Evolutionary conservation across 345 rosid genomes (phyloP).

Genomic region (Aethionema arabicum): DNA sequence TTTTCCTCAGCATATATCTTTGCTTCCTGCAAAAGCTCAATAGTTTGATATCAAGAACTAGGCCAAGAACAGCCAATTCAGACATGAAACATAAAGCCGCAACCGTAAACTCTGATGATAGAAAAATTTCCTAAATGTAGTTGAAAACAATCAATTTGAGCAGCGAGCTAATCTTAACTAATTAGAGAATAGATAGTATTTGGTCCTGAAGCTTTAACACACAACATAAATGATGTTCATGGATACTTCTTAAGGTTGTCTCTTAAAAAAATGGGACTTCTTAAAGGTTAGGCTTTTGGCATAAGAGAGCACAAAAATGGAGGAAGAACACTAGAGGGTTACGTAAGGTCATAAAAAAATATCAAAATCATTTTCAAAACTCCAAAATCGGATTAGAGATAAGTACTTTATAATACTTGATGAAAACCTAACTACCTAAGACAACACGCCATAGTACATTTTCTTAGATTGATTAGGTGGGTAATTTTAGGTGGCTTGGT

Average conservation of each 20-base stretch:
- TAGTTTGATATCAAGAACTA: conserved; percentile 11
- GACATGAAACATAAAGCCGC: background rate
- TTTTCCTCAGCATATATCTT: conserved; percentile 81
- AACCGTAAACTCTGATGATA: no score
- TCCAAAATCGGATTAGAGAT: conserved; percentile 8
- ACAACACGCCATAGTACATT: conserved; percentile 1
- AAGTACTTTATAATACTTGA: background rate
- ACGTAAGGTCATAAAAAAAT: conserved; percentile 14
- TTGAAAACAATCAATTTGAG: background rate
- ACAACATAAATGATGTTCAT: background rate
- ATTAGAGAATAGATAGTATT: no score
- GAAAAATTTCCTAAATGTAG: background rate
- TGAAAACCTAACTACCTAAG: conserved; percentile 7
- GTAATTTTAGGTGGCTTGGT: conserved; percentile 17
- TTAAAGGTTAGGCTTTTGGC: background rate
- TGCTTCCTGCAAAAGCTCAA: conserved; percentile 64
- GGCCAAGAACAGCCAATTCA: conserved; percentile 14
- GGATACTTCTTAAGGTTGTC: conserved; percentile 5
- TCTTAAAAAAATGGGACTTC: background rate
- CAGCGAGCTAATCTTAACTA: background rate
- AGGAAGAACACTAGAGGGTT: background rate
- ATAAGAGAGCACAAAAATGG: conserved; percentile 12
- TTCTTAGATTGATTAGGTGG: conserved; percentile 6
- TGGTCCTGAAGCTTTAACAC: background rate
- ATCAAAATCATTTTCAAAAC: conserved; percentile 16